Base-by-base conservation (phyloP, 371 early-diverging fungal species). In the Apophysomyces elegans region DNA sequence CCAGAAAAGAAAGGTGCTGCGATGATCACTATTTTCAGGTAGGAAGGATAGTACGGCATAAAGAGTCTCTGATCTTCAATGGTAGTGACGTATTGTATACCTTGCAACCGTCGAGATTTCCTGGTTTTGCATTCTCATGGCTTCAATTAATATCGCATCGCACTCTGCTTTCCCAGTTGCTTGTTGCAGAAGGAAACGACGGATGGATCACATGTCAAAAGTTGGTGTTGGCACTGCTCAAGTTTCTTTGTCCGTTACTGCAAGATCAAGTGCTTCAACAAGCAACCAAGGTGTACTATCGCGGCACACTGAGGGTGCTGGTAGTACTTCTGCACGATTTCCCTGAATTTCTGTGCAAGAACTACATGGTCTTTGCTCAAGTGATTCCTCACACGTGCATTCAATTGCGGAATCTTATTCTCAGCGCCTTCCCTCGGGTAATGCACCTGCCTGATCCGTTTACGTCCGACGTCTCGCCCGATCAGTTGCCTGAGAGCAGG, bases 71-170 rank as follows among this genome's bases (percentile, higher is more conserved):
- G 4, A 21, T 26, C 58, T 80, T 84, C 5, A 78, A 86, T 18
- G 79, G 85, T 70, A 90, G 93, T 69, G 92, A 95, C 69, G 86
- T 95, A 5, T 84, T 99, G 67, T 88, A 91, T 65, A 91, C 92
- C 1, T 68, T 99, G 47, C 90, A 91, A 65, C 99, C 99, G 1
- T 70, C 82, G 32, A 84, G 89, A 62, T 85, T 97, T 60, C 97
- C 99, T 54, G 97, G 97, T 6, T 97, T 98, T 79, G 88, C 94
- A 9, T 97, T 96, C 71, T 91, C 93, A 26, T 99, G 99, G 99
- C 84, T 98, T 37, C 91, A 93, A 70, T 78, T 99, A 32, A 89
- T 97, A 37, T 93, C 96, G 7, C 95, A 96, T 67, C 89, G 97
- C 0, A 84, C 85, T 47, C 92, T 96, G 70, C 87, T 99, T 86